Conservation (phyloP, 257 asterid genomes). For the Solanum pimpinellifolium region DNA sequence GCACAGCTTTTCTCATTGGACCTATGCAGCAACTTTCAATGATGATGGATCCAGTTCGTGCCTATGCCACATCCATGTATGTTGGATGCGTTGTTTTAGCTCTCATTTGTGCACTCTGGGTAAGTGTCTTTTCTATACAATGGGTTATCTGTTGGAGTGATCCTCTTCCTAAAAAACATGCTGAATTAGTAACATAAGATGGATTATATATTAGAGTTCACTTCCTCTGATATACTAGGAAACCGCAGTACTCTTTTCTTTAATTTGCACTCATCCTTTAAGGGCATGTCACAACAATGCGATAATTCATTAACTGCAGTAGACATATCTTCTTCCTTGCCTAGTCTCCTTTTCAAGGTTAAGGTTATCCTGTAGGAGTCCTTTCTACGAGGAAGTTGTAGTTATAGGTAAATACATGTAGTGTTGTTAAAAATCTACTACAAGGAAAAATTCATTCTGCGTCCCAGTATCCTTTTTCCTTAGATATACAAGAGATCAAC, state of each 20-base stretch:
- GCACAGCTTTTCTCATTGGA: conserved; percentile 91
- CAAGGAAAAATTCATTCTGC: neutral
- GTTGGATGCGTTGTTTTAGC: conserved; percentile 66
- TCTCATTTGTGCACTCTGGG: conserved; percentile 89
- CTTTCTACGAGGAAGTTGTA: neutral
- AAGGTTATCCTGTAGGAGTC: neutral
- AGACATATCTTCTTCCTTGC: neutral
- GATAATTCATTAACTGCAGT: neutral
- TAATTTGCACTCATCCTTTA: neutral
- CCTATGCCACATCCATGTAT: conserved; percentile 68
- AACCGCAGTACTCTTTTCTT: neutral
- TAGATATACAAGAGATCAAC: neutral
- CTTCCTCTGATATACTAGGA: neutral
- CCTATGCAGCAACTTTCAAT: conserved; percentile 60
- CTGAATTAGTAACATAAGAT: neutral
- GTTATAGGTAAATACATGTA: neutral
- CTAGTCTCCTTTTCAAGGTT: neutral
- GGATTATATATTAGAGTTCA: neutral
- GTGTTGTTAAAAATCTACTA: neutral
- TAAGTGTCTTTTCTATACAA: conserved; percentile 16
- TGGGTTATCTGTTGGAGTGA: neutral
- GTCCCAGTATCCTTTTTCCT: neutral
- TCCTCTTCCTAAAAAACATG: neutral
- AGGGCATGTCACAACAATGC: neutral
- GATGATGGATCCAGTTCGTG: conserved; percentile 84